phyloP scores from a whole-genome alignment of 2,329 filamentous ascomycete genomes.

The Ophiostoma ulmi region DNA sequence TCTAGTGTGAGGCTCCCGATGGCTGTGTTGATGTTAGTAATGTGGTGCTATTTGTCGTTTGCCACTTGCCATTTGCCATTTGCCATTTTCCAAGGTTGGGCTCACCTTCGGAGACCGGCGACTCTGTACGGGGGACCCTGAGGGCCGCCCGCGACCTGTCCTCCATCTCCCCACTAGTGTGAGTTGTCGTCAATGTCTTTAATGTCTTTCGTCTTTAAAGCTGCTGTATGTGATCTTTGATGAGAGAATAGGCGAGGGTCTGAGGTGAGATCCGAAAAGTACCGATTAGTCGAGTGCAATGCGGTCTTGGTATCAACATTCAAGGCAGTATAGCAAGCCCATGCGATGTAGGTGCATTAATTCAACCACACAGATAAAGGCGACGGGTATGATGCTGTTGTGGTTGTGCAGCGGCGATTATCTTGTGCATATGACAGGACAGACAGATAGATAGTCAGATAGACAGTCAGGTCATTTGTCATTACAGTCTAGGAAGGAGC shows the following conservation, averaged over 20 bases:
- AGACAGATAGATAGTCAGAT: not conserved
- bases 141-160: constrained; percentile 20
- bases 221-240: not conserved
- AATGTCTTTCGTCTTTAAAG: not conserved
- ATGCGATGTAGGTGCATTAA: not conserved
- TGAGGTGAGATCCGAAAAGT: not conserved
- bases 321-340: not conserved
- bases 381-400: not conserved
- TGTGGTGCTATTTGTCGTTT: not conserved
- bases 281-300: not conserved
- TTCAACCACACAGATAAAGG: not conserved
- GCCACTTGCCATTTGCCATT: not conserved
- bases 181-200: not conserved
- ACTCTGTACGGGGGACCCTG: constrained; percentile 16
- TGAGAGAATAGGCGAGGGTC: not conserved
- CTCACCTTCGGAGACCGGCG: constrained; percentile 15
- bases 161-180: constrained; percentile 15
- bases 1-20: not conserved
- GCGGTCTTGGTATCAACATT: not conserved
- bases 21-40: not conserved
- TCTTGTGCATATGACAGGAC: constrained; percentile 1
- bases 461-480: not conserved
- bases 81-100: not conserved
- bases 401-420: not conserved
- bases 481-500: not conserved